Evolutionary conservation across 2,329 filamentous ascomycete genomes (phyloP).

Genomic region (Cucurbitaria berberidis): DNA sequence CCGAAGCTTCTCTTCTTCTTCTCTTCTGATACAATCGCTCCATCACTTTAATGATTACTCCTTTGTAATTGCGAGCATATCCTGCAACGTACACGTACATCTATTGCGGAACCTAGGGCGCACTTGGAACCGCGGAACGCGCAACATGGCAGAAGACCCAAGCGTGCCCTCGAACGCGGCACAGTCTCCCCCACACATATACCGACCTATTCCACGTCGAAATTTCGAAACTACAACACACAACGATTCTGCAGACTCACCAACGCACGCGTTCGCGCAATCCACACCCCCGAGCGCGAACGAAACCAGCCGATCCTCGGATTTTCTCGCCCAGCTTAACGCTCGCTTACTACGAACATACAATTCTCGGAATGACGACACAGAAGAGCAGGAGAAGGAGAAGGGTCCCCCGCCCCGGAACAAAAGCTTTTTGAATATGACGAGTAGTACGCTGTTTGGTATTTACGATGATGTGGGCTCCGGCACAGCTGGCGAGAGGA

Average conservation of each 20-base stretch:
- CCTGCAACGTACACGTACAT: conserved; percentile 5
- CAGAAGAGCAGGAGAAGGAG: conserved; percentile 20
- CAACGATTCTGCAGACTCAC: conserved; percentile 35
- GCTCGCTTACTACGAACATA: conserved; percentile 42
- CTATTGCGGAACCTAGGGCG: conserved; percentile 5
- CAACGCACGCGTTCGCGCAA: conserved; percentile 28
- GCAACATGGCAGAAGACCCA: conserved; percentile 40
- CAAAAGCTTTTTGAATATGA: conserved; percentile 83
- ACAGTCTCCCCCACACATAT: conserved; percentile 40
- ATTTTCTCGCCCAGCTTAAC: conserved; percentile 48
- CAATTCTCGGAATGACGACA: conserved; percentile 32
- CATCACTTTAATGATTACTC: conserved; percentile 6
- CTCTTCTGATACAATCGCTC: conserved; percentile 16
- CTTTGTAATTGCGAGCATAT: conserved; percentile 9
- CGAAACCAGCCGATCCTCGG: conserved; percentile 33
- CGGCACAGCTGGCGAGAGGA: conserved; percentile 40
- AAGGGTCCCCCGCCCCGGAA: conserved; percentile 61
- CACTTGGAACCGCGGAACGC: background rate
- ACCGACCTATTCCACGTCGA: conserved; percentile 49
- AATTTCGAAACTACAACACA: conserved; percentile 31
- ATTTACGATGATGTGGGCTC: conserved; percentile 70
- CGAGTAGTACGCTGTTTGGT: conserved; percentile 84
- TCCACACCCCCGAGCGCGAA: conserved; percentile 25
- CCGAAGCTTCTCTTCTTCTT: conserved; percentile 7
- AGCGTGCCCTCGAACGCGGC: conserved; percentile 24